These are phyloP conservation scores for Sugiyamaella valdiviana DNA, from an alignment of 805 yeast genomes.

Conservation along the genomic window DNA sequence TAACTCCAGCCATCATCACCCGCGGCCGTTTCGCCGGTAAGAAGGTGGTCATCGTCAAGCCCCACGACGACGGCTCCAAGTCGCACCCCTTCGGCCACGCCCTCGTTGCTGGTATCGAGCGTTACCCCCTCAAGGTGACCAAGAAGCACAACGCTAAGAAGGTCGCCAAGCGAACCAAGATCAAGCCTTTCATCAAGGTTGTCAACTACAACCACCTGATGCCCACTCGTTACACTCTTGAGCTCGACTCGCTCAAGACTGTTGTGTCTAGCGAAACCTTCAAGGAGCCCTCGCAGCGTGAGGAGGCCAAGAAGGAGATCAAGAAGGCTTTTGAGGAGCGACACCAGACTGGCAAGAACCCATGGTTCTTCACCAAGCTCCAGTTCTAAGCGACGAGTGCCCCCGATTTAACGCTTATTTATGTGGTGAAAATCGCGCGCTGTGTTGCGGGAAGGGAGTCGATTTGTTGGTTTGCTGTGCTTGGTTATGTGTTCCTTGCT, in stretches of 20 bases:
- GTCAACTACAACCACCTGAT: constrained; percentile 99
- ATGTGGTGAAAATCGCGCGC: background rate
- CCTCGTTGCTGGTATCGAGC: constrained; percentile 98
- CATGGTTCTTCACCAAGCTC: constrained; percentile 99
- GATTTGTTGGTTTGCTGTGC: background rate
- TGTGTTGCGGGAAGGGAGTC: background rate
- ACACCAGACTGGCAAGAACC: constrained; percentile 98
- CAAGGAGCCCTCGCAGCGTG: constrained; percentile 96
- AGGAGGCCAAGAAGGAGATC: constrained; percentile 97
- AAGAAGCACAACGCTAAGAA: constrained; percentile 93
- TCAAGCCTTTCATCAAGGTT: constrained; percentile 98
- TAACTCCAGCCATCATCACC: constrained; percentile 83
- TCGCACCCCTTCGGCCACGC: constrained; percentile 99
- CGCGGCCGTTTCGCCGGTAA: constrained; percentile 99
- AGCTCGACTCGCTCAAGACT: constrained; percentile 91
- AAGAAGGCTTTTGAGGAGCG: constrained; percentile 99
- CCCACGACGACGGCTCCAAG: constrained; percentile 98
- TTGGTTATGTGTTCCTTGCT: background rate
- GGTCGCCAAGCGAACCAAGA: constrained; percentile 93
- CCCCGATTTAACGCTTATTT: background rate
- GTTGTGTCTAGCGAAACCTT: constrained; percentile 89
- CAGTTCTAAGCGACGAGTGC: constrained; percentile 55
- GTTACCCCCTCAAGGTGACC: constrained; percentile 95
- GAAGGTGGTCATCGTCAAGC: constrained; percentile 98
- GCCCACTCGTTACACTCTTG: constrained; percentile 99